phyloP scores from a whole-genome alignment of 805 yeast species.

The Pichia paraexigua region DNA sequence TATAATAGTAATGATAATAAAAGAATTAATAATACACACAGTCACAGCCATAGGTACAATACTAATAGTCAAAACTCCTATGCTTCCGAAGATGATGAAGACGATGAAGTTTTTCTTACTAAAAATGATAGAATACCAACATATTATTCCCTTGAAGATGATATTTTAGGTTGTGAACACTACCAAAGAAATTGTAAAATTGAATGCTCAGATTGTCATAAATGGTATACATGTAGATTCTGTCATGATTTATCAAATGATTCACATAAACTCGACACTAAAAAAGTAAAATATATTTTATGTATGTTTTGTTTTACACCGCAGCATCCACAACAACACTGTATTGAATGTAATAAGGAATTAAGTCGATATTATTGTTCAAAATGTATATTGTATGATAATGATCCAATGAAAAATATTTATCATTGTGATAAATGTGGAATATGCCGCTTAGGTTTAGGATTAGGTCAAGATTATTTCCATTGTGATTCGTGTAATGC shows the following conservation, averaged over 20 bases:
- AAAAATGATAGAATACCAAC: constrained; percentile 42
- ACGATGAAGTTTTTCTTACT: constrained; percentile 35
- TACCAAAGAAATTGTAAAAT: constrained; percentile 77
- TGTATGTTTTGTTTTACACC: constrained; percentile 77
- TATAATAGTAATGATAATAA: neutral
- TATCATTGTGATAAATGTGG: constrained; percentile 93
- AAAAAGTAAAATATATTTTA: constrained; percentile 56
- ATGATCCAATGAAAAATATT: constrained; percentile 67
- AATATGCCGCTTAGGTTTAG: constrained; percentile 83
- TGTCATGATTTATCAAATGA: constrained; percentile 66
- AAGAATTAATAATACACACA: neutral
- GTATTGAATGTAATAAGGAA: constrained; percentile 57
- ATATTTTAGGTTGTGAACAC: constrained; percentile 68
- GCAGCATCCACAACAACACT: constrained; percentile 64
- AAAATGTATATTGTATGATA: constrained; percentile 75
- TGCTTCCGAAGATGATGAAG: constrained; percentile 16
- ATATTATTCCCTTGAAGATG: constrained; percentile 36
- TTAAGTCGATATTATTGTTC: constrained; percentile 74
- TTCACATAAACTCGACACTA: constrained; percentile 52
- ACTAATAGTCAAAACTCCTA: constrained; percentile 3
- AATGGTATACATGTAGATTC: constrained; percentile 76
- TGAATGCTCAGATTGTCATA: constrained; percentile 66
- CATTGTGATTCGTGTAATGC: constrained; percentile 89
- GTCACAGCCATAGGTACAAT: neutral
- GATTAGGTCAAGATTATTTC: constrained; percentile 80